A percentile compares a stretch with the other conserved stretches of the same genome.
Evolutionary conservation across 2,329 filamentous ascomycete species (phyloP).

Genomic region (Colletotrichum paranaense): DNA sequence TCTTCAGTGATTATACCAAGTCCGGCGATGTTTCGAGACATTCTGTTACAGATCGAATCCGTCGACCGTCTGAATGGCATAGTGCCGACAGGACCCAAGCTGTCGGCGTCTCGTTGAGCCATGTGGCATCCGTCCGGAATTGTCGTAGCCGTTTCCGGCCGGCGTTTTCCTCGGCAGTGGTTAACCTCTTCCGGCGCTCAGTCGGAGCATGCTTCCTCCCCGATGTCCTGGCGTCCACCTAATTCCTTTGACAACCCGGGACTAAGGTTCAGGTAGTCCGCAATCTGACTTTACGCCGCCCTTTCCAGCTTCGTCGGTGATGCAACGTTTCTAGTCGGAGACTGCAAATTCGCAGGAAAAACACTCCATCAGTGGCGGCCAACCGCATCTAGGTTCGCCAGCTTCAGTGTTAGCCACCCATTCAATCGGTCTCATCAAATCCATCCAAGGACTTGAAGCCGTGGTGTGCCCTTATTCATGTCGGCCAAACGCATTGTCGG

Average conservation of each 20-base stretch:
- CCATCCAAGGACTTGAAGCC: background rate
- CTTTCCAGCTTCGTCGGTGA: background rate
- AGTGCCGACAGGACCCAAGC: background rate
- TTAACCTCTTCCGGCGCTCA: conserved; percentile 27
- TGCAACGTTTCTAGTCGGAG: conserved; percentile 5
- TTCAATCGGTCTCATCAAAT: background rate
- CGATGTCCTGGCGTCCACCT: conserved; percentile 13
- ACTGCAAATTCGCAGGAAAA: background rate
- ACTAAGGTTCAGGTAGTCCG: conserved; percentile 3
- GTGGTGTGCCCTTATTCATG: background rate
- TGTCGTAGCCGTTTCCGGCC: conserved; percentile 10
- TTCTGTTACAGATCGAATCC: background rate
- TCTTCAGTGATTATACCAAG: conserved; percentile 7
- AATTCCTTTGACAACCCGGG: conserved; percentile 16
- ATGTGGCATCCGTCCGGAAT: conserved; percentile 32
- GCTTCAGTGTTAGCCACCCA: background rate
- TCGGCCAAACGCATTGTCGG: conserved; percentile 39
- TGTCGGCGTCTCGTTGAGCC: conserved; percentile 7
- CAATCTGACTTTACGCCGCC: background rate
- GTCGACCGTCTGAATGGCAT: background rate
- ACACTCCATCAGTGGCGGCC: conserved; percentile 23
- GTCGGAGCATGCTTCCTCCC: conserved; percentile 5
- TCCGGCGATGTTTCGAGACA: conserved; percentile 30
- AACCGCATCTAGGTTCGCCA: conserved; percentile 1
- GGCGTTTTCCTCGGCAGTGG: background rate